Conservation (phyloP, 441 rosid genomes). For the Pelargonium citronellum region DNA sequence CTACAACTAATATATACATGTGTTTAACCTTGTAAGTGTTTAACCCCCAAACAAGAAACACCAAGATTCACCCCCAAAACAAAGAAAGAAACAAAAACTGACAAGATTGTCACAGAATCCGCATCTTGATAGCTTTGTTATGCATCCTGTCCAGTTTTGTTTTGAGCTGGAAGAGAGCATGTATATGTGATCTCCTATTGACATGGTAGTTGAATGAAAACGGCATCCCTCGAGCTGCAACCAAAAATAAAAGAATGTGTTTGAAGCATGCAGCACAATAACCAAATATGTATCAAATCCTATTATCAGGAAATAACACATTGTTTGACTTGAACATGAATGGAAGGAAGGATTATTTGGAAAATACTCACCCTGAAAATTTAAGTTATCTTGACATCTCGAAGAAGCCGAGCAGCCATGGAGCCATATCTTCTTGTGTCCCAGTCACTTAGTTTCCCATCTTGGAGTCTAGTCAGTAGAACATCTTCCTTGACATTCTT, state of each 20-base stretch:
- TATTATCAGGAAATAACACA: no score
- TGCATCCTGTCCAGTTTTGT: not conserved
- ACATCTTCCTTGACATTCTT: constrained; percentile 30
- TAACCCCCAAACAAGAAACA: not conserved
- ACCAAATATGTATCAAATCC: no score
- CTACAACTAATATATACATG: not conserved
- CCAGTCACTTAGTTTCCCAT: constrained; percentile 67
- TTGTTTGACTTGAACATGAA: no score
- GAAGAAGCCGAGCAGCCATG: constrained; percentile 92
- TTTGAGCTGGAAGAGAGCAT: not conserved
- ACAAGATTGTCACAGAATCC: not conserved
- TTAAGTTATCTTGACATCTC: constrained; percentile 56
- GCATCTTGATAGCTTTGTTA: no score
- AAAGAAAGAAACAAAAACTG: not conserved
- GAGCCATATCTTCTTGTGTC: constrained; percentile 86
- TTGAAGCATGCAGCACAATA: no score
- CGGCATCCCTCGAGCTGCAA: not conserved
- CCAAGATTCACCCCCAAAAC: not conserved
- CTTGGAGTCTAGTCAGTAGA: constrained; percentile 27
- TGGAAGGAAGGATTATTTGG: no score
- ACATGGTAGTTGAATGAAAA: not conserved
- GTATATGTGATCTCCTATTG: not conserved
- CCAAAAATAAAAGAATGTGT: no score
- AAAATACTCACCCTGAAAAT: constrained; percentile 20
- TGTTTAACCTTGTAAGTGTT: not conserved